A percentile compares a stretch with the other conserved stretches of the same genome.
phyloP scores from a whole-genome alignment of 176 grass and related monocot species.

The Eleusine coracana region DNA sequence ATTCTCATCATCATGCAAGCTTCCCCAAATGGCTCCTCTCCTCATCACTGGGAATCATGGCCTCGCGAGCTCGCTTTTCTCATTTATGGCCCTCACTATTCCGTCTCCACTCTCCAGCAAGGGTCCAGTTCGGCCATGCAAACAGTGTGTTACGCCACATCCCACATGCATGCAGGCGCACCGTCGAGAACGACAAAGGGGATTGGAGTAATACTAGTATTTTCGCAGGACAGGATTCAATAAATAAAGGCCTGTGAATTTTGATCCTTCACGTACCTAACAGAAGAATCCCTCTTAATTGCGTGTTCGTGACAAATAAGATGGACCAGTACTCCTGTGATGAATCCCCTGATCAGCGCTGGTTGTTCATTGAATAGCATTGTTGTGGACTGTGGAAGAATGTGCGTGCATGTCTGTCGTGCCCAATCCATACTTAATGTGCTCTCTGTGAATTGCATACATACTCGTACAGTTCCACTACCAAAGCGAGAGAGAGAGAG shows the following conservation, averaged over 20 bases:
- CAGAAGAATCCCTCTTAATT: too few relatives aligned
- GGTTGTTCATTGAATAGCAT: neutral
- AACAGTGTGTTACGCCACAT: neutral
- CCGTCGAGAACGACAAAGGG: neutral
- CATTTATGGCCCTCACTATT: slow-evolving; percentile 19
- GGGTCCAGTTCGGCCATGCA: neutral
- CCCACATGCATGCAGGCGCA: too few relatives aligned
- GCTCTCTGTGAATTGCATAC: neutral
- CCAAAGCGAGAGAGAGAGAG: neutral
- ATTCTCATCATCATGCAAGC: slow-evolving; percentile 53
- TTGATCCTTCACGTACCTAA: neutral
- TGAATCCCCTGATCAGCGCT: neutral
- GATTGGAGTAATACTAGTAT: neutral
- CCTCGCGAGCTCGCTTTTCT: slow-evolving; percentile 33
- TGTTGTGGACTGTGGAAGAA: slow-evolving; percentile 32
- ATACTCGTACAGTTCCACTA: too few relatives aligned
- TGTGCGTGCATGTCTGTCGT: slow-evolving; percentile 26
- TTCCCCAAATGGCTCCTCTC: slow-evolving; percentile 44
- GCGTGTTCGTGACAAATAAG: too few relatives aligned
- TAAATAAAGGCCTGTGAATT: neutral
- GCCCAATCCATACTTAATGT: neutral
- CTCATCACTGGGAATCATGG: slow-evolving; percentile 23
- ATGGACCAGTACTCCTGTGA: neutral
- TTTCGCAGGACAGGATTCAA: neutral
- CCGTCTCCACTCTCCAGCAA: neutral